Percentiles rank a stretch among this genome's conserved stretches.
These are phyloP conservation scores for Candida pseudofarinosa DNA, from an alignment of 805 yeast genomes.

Conservation along the genomic window DNA sequence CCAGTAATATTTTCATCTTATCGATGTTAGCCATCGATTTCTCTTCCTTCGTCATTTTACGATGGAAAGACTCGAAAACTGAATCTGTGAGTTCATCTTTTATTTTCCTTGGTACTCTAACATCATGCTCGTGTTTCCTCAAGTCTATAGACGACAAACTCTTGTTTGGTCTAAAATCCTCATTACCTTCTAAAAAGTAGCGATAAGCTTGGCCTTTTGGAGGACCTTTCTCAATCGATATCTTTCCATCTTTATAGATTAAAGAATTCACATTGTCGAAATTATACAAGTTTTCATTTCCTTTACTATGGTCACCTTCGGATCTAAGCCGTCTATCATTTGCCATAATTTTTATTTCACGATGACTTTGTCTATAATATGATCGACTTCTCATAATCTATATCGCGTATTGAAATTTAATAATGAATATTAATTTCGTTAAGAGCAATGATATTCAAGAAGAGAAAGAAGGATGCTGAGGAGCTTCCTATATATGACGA, in stretches of 20 bases:
- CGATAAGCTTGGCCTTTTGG: background rate
- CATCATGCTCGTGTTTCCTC: slow-evolving; percentile 12
- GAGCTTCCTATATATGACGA: background rate
- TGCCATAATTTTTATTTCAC: background rate
- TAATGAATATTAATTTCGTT: background rate
- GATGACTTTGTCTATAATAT: too few species aligned
- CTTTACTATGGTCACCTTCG: slow-evolving; percentile 13
- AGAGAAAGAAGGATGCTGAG: background rate
- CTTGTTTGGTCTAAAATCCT: background rate
- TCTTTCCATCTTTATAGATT: slow-evolving; percentile 10
- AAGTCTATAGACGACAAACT: slow-evolving; percentile 9
- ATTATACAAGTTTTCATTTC: slow-evolving; percentile 23
- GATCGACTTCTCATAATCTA: too few species aligned
- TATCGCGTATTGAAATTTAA: background rate
- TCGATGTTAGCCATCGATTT: slow-evolving; percentile 54
- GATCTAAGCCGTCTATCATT: slow-evolving; percentile 27
- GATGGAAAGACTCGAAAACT: slow-evolving; percentile 46
- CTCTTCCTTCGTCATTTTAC: slow-evolving; percentile 62
- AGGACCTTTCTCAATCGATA: background rate
- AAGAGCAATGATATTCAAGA: background rate
- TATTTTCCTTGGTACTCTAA: slow-evolving; percentile 16
- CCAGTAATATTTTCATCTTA: slow-evolving; percentile 47
- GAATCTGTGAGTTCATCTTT: slow-evolving; percentile 46
- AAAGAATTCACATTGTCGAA: slow-evolving; percentile 30
- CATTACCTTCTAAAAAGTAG: background rate